Percentiles rank a stretch among this genome's conserved stretches.
Evolutionary conservation across 2,329 filamentous ascomycete genomes (phyloP).

Genomic region (Alternaria ventricosa): DNA sequence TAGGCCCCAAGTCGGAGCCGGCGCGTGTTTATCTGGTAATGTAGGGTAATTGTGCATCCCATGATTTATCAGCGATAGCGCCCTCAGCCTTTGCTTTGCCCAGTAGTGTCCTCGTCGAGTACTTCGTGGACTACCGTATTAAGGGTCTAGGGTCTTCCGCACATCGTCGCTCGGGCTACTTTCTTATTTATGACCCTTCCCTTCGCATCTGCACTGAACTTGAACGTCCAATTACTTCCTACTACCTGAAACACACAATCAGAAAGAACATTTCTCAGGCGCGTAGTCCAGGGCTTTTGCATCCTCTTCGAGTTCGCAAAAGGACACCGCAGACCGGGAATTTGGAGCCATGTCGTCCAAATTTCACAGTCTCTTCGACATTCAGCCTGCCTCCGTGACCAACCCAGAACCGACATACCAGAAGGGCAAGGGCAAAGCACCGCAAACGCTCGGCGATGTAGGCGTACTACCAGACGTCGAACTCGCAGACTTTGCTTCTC

Average conservation of each 20-base stretch:
- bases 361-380: constrained; percentile 52
- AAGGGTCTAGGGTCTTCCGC: neutral
- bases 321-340: neutral
- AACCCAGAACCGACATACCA: constrained; percentile 49
- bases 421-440: constrained; percentile 25
- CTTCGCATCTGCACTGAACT: neutral
- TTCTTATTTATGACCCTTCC: neutral
- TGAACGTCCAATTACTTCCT: neutral
- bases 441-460: constrained; percentile 18
- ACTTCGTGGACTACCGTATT: constrained; percentile 10
- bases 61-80: constrained; percentile 36
- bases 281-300: neutral
- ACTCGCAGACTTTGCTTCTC: constrained; percentile 40
- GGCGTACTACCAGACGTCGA: constrained; percentile 40
- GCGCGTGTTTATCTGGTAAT: neutral
- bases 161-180: neutral
- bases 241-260: neutral
- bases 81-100: constrained; percentile 1
- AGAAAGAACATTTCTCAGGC: neutral
- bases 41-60: neutral
- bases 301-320: neutral
- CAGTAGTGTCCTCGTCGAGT: constrained; percentile 7
- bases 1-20: constrained; percentile 9
- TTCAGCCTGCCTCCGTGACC: constrained; percentile 49
- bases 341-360: constrained; percentile 44